Percentiles rank a stretch among this genome's conserved stretches.
Conservation (phyloP, 345 rosid species). For the Gossypium arboreum region DNA sequence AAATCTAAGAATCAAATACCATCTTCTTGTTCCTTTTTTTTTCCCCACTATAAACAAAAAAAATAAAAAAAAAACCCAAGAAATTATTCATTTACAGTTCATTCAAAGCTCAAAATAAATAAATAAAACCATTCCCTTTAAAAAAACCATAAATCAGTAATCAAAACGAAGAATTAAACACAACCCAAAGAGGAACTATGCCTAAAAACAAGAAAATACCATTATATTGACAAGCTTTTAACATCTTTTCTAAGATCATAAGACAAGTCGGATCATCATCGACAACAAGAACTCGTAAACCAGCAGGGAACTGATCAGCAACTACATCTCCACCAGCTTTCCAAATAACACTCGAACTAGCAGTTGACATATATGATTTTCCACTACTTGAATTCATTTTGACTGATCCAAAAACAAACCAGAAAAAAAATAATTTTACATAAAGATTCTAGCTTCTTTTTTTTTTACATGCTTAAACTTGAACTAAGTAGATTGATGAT, state of each 20-base stretch:
- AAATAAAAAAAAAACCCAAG: slow-evolving; percentile 12
- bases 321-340: slow-evolving; percentile 39
- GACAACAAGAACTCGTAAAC: slow-evolving; percentile 81
- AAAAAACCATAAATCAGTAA: slow-evolving; percentile 12
- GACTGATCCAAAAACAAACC: slow-evolving; percentile 19
- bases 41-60: slow-evolving; percentile 1
- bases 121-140: neutral
- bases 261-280: slow-evolving; percentile 97
- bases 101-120: slow-evolving; percentile 11
- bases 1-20: slow-evolving; percentile 15
- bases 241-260: slow-evolving; percentile 88
- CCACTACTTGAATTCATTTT: slow-evolving; percentile 69
- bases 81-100: slow-evolving; percentile 15
- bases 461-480: slow-evolving; percentile 28
- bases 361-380: slow-evolving; percentile 61
- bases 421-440: slow-evolving; percentile 15
- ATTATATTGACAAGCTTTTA: slow-evolving; percentile 64
- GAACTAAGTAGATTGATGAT: slow-evolving; percentile 16
- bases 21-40: neutral
- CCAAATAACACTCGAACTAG: slow-evolving; percentile 49
- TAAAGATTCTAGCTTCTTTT: neutral
- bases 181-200: neutral
- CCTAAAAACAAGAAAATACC: slow-evolving; percentile 34
- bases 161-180: neutral
- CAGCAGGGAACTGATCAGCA: slow-evolving; percentile 73